Evolutionary conservation across 441 rosid genomes (phyloP).

Genomic region (Brassica balearica): DNA sequence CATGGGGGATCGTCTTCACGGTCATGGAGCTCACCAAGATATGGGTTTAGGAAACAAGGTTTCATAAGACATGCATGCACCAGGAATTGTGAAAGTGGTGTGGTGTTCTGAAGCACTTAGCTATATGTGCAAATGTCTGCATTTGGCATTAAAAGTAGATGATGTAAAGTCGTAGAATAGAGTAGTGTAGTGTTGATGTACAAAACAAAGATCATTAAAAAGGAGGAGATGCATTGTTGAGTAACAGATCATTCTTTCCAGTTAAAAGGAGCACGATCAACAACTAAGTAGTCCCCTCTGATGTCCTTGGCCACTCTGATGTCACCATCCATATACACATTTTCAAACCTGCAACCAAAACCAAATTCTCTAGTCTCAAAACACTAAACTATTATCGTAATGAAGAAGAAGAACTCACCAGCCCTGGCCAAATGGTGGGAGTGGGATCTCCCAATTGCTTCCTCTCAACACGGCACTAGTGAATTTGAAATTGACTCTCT

Average conservation of each 20-base stretch:
- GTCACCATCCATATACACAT: constrained; percentile 79
- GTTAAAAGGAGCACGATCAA: constrained; percentile 75
- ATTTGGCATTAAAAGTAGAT: neutral
- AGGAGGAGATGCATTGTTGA: neutral
- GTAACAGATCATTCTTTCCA: constrained; percentile 56
- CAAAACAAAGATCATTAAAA: constrained; percentile 13
- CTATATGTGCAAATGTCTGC: neutral
- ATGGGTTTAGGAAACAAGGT: constrained; percentile 70
- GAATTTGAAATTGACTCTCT: constrained; percentile 88
- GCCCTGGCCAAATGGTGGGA: constrained; percentile 95
- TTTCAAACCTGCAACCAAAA: constrained; percentile 66
- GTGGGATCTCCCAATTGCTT: constrained; percentile 73
- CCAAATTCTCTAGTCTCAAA: neutral
- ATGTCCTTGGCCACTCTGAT: constrained; percentile 92
- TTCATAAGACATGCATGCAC: constrained; percentile 58
- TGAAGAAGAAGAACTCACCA: constrained; percentile 60
- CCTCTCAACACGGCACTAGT: constrained; percentile 82
- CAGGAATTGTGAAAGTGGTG: constrained; percentile 85
- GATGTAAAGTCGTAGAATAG: neutral
- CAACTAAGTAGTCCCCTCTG: constrained; percentile 86
- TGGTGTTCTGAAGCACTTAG: constrained; percentile 56
- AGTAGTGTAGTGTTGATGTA: neutral
- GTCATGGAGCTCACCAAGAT: constrained; percentile 90
- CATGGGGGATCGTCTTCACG: constrained; percentile 87
- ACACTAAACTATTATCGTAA: neutral